Conservation (phyloP, 768 basidiomycete genomes). For the Mycena capillaripes region DNA sequence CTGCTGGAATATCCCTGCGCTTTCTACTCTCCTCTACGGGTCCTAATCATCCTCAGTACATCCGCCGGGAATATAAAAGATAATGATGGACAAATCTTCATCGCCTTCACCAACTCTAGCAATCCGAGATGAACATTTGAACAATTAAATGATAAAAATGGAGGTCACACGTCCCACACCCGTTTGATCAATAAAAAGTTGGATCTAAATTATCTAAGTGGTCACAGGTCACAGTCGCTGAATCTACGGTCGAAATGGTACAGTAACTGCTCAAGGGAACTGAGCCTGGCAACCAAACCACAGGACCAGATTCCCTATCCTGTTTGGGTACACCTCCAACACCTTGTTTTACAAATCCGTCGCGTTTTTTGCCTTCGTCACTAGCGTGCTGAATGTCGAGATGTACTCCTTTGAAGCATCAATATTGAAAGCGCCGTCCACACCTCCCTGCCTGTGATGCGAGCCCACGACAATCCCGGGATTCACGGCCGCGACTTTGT, state of each 20-base stretch:
- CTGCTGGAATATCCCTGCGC: no score
- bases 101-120: not conserved
- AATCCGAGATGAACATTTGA: not conserved
- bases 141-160: slow-evolving; percentile 5
- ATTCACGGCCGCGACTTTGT: slow-evolving; percentile 22
- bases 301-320: slow-evolving; percentile 21
- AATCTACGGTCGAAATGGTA: slow-evolving; percentile 14
- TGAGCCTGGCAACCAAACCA: slow-evolving; percentile 27
- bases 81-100: no score
- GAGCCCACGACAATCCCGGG: slow-evolving; percentile 24
- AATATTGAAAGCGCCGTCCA: slow-evolving; percentile 18
- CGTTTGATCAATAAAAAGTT: slow-evolving; percentile 1
- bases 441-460: slow-evolving; percentile 23
- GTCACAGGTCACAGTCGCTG: not conserved
- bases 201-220: slow-evolving; percentile 5
- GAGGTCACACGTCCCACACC: not conserved
- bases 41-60: no score
- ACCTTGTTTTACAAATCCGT: slow-evolving; percentile 18
- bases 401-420: slow-evolving; percentile 27
- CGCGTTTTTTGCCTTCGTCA: slow-evolving; percentile 19
- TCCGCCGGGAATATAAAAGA: no score
- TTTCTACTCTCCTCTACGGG: no score
- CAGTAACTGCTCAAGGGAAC: slow-evolving; percentile 13
- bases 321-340: slow-evolving; percentile 24
- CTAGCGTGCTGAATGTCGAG: slow-evolving; percentile 16